Conservation (phyloP, 257 asterid species). For the Solanum sitiens region DNA sequence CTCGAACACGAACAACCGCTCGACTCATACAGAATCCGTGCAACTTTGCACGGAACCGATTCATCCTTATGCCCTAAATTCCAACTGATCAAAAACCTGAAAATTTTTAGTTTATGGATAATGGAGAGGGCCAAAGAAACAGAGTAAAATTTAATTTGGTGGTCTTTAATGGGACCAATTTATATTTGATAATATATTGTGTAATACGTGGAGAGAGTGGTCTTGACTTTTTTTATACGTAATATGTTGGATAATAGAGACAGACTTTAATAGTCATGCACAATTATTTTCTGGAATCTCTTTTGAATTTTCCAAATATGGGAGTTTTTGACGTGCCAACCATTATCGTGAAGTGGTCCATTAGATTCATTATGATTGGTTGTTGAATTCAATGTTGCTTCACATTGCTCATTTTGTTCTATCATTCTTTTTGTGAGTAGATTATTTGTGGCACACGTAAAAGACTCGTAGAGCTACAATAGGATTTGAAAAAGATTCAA, state of each 20-base stretch:
- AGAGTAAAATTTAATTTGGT: not conserved
- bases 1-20: slow-evolving; percentile 30
- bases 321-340: slow-evolving; percentile 38
- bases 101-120: not conserved
- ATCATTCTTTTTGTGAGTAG: not conserved
- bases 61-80: not conserved
- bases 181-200: not conserved
- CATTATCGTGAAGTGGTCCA: not conserved
- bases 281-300: not conserved
- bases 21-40: slow-evolving; percentile 32
- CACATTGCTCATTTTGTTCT: not conserved
- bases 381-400: slow-evolving; percentile 11
- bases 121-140: not conserved
- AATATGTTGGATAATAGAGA: not conserved
- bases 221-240: not conserved
- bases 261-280: not conserved
- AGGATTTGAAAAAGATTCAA: not conserved
- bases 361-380: slow-evolving; percentile 1
- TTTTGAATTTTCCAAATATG: slow-evolving; percentile 16
- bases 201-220: not conserved
- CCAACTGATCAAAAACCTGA: not conserved
- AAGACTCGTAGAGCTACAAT: not conserved
- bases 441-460: not conserved
- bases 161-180: not conserved
- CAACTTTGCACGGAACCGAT: slow-evolving; percentile 18